Conservation (phyloP, 768 basidiomycete genomes). For the Tricholoma saponaceum region DNA sequence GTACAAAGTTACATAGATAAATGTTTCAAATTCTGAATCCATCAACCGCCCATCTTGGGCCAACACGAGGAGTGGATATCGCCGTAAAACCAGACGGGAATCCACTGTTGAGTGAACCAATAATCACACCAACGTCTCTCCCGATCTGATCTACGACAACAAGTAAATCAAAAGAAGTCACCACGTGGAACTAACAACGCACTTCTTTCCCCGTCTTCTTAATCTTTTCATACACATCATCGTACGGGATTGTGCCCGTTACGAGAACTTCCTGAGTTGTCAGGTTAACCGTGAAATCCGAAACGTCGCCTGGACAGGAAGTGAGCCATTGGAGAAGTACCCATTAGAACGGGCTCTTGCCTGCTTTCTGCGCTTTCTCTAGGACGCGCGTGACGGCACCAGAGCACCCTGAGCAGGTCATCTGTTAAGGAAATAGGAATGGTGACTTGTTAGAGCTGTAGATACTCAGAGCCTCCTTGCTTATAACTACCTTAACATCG, state of each 20-base stretch:
- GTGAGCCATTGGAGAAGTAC: neutral
- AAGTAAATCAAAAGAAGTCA: neutral
- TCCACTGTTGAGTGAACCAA: neutral
- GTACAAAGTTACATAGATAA: neutral
- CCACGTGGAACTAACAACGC: slow-evolving; percentile 6
- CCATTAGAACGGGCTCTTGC: neutral
- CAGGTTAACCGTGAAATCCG: slow-evolving; percentile 56
- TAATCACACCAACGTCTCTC: neutral
- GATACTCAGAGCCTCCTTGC: neutral
- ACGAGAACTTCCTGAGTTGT: slow-evolving; percentile 74
- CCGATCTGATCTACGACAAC: neutral
- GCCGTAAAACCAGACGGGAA: neutral
- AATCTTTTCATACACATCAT: slow-evolving; percentile 66
- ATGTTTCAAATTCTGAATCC: neutral
- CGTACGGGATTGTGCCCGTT: slow-evolving; percentile 54
- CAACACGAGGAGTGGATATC: neutral
- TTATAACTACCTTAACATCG: slow-evolving; percentile 66
- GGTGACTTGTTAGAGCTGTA: neutral
- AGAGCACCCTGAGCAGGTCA: slow-evolving; percentile 86
- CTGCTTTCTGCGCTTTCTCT: slow-evolving; percentile 53
- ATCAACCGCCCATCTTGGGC: neutral
- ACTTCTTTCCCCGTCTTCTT: slow-evolving; percentile 94
- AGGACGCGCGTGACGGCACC: slow-evolving; percentile 76
- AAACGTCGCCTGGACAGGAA: slow-evolving; percentile 38
- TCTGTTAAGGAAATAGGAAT: slow-evolving; percentile 40